Evolutionary conservation across 768 basidiomycete genomes (phyloP).

Genomic region (Kwoniella pini): DNA sequence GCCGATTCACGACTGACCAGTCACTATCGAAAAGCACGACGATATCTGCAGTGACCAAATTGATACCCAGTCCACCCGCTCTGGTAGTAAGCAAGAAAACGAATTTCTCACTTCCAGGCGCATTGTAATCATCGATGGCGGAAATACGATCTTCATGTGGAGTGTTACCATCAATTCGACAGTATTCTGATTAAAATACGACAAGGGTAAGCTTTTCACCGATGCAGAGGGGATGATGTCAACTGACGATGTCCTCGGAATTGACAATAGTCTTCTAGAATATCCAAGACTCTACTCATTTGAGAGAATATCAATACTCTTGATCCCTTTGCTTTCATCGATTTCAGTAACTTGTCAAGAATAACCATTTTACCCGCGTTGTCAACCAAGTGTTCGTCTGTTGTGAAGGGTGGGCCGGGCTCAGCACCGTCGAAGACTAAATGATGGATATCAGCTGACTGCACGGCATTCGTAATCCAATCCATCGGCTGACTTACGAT

Average conservation of each 20-base stretch:
- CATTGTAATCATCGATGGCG: constrained; percentile 97
- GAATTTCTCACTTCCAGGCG: constrained; percentile 88
- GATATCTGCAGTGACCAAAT: constrained; percentile 89
- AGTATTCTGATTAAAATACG: constrained; percentile 73
- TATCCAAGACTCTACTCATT: constrained; percentile 98
- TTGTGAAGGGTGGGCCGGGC: constrained; percentile 97
- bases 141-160: constrained; percentile 94
- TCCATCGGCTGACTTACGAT: constrained; percentile 39
- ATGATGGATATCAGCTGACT: background rate
- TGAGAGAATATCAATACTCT: constrained; percentile 96
- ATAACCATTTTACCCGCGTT: constrained; percentile 98
- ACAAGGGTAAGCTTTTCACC: too few relatives aligned
- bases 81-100: constrained; percentile 95
- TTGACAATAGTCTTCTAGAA: constrained; percentile 93
- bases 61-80: constrained; percentile 95
- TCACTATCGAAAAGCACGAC: constrained; percentile 96
- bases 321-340: constrained; percentile 90
- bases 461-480: background rate
- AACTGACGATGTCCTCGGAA: constrained; percentile 81
- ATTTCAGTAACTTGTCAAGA: constrained; percentile 83
- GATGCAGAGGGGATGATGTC: background rate
- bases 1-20: constrained; percentile 62
- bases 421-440: constrained; percentile 57
- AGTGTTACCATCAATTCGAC: constrained; percentile 92
- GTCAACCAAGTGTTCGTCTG: constrained; percentile 91